Conservation (phyloP, 2,329 filamentous ascomycete genomes). For the Sarocladium oryzae region DNA sequence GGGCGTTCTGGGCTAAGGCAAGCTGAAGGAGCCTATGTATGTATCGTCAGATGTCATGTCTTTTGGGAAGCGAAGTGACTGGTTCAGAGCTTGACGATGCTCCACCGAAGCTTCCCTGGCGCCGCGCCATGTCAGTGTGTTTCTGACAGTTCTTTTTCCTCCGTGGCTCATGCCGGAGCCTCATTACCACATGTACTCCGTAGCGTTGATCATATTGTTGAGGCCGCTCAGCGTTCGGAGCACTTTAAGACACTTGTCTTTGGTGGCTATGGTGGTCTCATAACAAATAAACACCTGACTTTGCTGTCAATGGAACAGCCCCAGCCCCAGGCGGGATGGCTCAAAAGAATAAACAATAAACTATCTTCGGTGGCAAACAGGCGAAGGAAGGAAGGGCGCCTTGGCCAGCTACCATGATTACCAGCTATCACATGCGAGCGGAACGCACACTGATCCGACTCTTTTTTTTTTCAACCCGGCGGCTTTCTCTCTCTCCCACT, state of each 20-base stretch:
- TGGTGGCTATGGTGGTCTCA: not conserved
- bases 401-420: no score
- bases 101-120: not conserved
- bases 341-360: no score
- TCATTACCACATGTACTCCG: not conserved
- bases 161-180: not conserved
- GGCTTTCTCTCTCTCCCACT: no score
- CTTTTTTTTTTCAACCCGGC: no score
- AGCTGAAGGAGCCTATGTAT: not conserved
- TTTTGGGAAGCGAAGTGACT: not conserved
- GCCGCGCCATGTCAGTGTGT: not conserved
- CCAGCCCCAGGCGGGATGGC: no score
- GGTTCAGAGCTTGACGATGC: not conserved
- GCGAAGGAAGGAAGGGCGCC: no score
- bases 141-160: constrained; percentile 2
- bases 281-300: no score
- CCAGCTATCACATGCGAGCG: no score
- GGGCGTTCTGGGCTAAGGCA: not conserved
- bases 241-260: constrained; percentile 6
- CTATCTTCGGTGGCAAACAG: no score
- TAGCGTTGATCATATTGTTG: not conserved
- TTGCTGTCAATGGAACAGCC: no score
- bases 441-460: no score
- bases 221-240: not conserved
- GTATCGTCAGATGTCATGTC: constrained; percentile 6